A percentile compares a stretch with the other conserved stretches of the same genome.
Evolutionary conservation across 176 grass and related monocot genomes (phyloP).

Genomic region (Carex parvula): DNA sequence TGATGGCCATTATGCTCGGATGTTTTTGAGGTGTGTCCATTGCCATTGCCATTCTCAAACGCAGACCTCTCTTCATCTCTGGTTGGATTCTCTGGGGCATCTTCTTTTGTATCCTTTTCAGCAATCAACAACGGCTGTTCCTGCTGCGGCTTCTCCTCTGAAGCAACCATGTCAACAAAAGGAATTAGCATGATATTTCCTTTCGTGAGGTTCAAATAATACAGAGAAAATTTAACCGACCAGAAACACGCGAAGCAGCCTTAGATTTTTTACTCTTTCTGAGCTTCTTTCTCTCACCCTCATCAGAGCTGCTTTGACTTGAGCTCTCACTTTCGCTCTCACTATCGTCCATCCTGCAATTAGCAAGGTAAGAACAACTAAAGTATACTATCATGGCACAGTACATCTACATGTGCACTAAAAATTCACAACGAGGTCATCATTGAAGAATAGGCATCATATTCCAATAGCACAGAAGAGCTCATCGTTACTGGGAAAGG

Average conservation of each 20-base stretch:
- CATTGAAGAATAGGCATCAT: no score
- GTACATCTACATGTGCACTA: not conserved
- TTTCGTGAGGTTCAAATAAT: not conserved
- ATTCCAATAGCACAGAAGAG: no score
- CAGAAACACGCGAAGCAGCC: slow-evolving; percentile 52
- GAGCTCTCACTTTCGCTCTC: slow-evolving; percentile 47
- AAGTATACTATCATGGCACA: not conserved
- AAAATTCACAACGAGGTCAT: not conserved
- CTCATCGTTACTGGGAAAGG: no score
- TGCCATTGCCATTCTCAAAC: slow-evolving; percentile 60
- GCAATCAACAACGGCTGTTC: not conserved
- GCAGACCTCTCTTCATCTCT: slow-evolving; percentile 38
- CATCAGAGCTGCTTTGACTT: slow-evolving; percentile 48
- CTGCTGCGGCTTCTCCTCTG: slow-evolving; percentile 10
- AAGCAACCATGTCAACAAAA: slow-evolving; percentile 1
- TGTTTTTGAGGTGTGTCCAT: slow-evolving; percentile 22
- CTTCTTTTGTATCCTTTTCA: slow-evolving; percentile 54
- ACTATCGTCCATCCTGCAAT: slow-evolving; percentile 44
- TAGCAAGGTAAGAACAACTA: slow-evolving; percentile 12
- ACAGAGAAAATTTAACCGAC: slow-evolving; percentile 37
- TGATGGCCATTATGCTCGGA: slow-evolving; percentile 11
- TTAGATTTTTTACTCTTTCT: slow-evolving; percentile 45
- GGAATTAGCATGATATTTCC: not conserved
- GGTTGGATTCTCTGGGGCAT: slow-evolving; percentile 32
- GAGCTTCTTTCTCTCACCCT: slow-evolving; percentile 49